These are phyloP conservation scores for Candida bentonensis DNA, from an alignment of 805 yeast species.

Conservation along the genomic window DNA sequence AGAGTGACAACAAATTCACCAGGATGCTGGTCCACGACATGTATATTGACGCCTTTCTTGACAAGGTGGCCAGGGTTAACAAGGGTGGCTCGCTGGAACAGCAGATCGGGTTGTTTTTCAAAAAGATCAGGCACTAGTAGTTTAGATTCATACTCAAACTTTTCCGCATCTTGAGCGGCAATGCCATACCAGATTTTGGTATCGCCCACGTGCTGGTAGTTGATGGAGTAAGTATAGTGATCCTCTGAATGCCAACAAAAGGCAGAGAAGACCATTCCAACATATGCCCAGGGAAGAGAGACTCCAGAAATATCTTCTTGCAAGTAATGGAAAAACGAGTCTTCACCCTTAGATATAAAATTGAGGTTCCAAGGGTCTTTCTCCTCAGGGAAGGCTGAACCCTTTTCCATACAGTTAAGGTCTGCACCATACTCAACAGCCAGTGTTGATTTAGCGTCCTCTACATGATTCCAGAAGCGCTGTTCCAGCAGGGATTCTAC, in stretches of 20 bases:
- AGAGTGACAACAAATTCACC: slow-evolving; percentile 75
- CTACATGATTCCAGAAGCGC: slow-evolving; percentile 24
- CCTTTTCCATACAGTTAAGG: slow-evolving; percentile 22
- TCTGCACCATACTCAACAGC: slow-evolving; percentile 29
- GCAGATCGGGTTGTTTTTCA: slow-evolving; percentile 69
- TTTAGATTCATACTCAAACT: slow-evolving; percentile 52
- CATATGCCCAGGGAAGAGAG: slow-evolving; percentile 91
- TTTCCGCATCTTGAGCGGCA: slow-evolving; percentile 49
- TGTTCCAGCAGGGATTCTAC: slow-evolving; percentile 17
- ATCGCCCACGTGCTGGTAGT: slow-evolving; percentile 82
- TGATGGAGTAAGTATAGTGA: slow-evolving; percentile 81
- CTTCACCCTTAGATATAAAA: slow-evolving; percentile 19
- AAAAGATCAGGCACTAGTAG: slow-evolving; percentile 67
- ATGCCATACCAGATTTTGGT: slow-evolving; percentile 91
- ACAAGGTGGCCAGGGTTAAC: slow-evolving; percentile 50
- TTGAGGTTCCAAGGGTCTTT: slow-evolving; percentile 25
- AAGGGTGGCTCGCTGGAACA: slow-evolving; percentile 75
- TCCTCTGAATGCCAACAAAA: slow-evolving; percentile 98
- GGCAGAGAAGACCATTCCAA: slow-evolving; percentile 79
- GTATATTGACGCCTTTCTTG: slow-evolving; percentile 31
- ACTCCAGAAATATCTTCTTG: slow-evolving; percentile 55
- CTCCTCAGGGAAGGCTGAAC: slow-evolving; percentile 23
- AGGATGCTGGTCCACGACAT: slow-evolving; percentile 56
- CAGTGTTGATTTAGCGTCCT: slow-evolving; percentile 15
- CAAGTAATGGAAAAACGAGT: slow-evolving; percentile 22